Percentiles rank a stretch among this genome's conserved stretches.
phyloP scores from a whole-genome alignment of 2,329 filamentous ascomycete species.

The Pseudogymnoascus sp. region DNA sequence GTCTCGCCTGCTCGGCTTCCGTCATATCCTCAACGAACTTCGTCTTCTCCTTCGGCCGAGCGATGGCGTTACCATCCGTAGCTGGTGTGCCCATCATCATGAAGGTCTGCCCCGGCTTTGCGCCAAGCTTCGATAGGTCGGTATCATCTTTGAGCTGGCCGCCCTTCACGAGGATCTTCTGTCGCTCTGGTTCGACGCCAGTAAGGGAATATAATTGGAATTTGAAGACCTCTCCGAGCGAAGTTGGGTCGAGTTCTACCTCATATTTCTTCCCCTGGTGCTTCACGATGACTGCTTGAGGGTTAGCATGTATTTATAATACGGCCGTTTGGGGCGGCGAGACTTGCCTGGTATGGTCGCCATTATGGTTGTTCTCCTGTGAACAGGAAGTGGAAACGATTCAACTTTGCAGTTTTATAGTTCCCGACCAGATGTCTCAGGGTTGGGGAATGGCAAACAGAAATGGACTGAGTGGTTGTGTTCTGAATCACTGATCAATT shows the following conservation, averaged over 20 bases:
- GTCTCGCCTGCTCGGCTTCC: constrained; percentile 78
- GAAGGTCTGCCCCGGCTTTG: constrained; percentile 79
- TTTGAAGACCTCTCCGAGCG: constrained; percentile 89
- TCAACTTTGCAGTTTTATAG: background rate
- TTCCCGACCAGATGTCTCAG: background rate
- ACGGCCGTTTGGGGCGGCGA: background rate
- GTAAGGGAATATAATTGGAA: constrained; percentile 93
- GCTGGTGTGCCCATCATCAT: constrained; percentile 96
- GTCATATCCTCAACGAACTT: constrained; percentile 98
- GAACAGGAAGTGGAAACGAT: background rate
- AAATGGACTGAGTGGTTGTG: background rate
- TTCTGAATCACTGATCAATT: constrained; percentile 5
- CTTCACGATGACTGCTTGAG: constrained; percentile 71
- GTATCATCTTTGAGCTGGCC: constrained; percentile 94
- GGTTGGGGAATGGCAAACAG: background rate
- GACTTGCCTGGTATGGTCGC: constrained; percentile 28
- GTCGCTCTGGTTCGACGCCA: constrained; percentile 89
- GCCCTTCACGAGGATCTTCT: constrained; percentile 92
- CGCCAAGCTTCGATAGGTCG: constrained; percentile 71
- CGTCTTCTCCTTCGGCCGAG: constrained; percentile 70
- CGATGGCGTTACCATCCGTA: constrained; percentile 50
- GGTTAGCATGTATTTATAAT: constrained; percentile 15
- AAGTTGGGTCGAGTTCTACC: constrained; percentile 78
- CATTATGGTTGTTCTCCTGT: constrained; percentile 20
- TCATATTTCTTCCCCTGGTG: constrained; percentile 94